A percentile compares a stretch with the other conserved stretches of the same genome.
Evolutionary conservation across 2,329 filamentous ascomycete genomes (phyloP).

Genomic region (Chaetoscypha palmicola): DNA sequence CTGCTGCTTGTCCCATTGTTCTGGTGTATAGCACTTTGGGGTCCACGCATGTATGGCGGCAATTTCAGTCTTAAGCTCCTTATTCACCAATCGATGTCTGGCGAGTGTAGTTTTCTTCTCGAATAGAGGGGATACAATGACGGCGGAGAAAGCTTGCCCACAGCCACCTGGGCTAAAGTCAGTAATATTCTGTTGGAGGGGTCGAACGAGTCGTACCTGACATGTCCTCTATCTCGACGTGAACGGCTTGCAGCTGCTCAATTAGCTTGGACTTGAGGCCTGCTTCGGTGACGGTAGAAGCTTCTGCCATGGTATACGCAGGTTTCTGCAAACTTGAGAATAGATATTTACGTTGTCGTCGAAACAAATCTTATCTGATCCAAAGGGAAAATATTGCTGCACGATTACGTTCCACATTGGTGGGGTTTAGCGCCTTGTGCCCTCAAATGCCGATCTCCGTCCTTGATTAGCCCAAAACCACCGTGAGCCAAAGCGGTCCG

Average conservation of each 20-base stretch:
- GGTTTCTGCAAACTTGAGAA: not conserved
- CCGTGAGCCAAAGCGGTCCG: too few relatives aligned
- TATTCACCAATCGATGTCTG: conserved; percentile 62
- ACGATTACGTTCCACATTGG: conserved; percentile 13
- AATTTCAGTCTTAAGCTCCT: conserved; percentile 60
- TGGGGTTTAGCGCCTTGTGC: not conserved
- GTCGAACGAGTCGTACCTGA: conserved; percentile 56
- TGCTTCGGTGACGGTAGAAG: conserved; percentile 63
- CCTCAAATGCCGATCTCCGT: too few relatives aligned
- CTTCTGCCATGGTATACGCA: conserved; percentile 40
- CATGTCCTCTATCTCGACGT: conserved; percentile 87
- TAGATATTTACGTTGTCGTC: not conserved
- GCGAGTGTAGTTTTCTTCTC: conserved; percentile 56
- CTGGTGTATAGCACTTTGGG: conserved; percentile 65
- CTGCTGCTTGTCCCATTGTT: conserved; percentile 64
- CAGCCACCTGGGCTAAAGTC: conserved; percentile 51
- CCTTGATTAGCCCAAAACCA: too few relatives aligned
- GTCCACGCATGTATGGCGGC: conserved; percentile 72
- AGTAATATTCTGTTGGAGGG: conserved; percentile 4
- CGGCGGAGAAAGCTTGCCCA: conserved; percentile 62
- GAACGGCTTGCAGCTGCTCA: conserved; percentile 61
- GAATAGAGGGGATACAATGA: conserved; percentile 57
- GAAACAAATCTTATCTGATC: conserved; percentile 6
- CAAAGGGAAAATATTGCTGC: conserved; percentile 10
- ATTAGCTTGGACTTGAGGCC: conserved; percentile 62